These are phyloP conservation scores for Nicotiana rustica DNA, from an alignment of 305 asterid genomes.

Conservation along the genomic window DNA sequence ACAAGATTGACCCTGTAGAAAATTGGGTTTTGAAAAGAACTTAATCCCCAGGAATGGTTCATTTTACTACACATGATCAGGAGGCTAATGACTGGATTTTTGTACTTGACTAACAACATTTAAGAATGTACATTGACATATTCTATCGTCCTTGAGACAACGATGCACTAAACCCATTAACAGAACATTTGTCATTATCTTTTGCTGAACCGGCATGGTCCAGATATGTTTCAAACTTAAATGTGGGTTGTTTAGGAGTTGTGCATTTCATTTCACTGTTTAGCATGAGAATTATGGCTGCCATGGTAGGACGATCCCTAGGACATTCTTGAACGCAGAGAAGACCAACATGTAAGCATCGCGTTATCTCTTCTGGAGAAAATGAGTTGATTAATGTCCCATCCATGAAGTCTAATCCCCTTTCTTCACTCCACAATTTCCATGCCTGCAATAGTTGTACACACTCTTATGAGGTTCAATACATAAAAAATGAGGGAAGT, in stretches of 20 bases:
- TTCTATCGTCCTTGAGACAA: slow-evolving; percentile 29
- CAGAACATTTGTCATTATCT: slow-evolving; percentile 10
- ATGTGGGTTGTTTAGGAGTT: slow-evolving; percentile 35
- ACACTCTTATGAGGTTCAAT: neutral
- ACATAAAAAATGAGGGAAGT: neutral
- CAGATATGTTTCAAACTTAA: slow-evolving; percentile 35
- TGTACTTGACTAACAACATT: neutral
- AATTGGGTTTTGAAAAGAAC: neutral
- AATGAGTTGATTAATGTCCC: neutral
- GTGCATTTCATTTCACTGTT: slow-evolving; percentile 40
- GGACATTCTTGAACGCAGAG: slow-evolving; percentile 44
- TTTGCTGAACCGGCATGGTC: neutral
- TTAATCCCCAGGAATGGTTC: neutral
- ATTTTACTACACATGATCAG: neutral
- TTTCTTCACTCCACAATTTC: slow-evolving; percentile 39
- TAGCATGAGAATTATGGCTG: slow-evolving; percentile 38
- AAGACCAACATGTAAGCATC: slow-evolving; percentile 40
- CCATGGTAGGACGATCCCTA: slow-evolving; percentile 35
- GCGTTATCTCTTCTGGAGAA: slow-evolving; percentile 30
- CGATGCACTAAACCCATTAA: neutral
- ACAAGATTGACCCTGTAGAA: neutral
- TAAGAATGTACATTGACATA: neutral
- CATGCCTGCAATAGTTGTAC: slow-evolving; percentile 39
- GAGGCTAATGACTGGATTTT: neutral
- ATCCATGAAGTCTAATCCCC: slow-evolving; percentile 28